Percentiles rank a stretch among this genome's conserved stretches.
Conservation (phyloP, 1,139 yeast genomes). For the Debaryomycetaceae sp. region DNA sequence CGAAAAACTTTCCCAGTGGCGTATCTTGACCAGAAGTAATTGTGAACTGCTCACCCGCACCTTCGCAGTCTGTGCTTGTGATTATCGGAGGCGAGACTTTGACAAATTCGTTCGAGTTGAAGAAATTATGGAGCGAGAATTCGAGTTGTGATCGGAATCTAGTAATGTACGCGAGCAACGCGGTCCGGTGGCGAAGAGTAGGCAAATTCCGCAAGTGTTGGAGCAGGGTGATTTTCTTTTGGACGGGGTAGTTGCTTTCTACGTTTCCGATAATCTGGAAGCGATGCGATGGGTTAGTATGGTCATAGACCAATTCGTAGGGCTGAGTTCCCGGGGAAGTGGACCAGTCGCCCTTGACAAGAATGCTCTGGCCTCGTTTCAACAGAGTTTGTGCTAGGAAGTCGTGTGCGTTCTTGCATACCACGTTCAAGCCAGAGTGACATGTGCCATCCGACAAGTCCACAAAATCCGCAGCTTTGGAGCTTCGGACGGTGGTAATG, state of each 20-base stretch:
- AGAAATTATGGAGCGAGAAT: constrained; percentile 40
- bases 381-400: constrained; percentile 38
- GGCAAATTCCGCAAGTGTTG: constrained; percentile 62
- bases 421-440: constrained; percentile 45
- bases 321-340: constrained; percentile 24
- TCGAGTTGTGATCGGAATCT: constrained; percentile 67
- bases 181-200: constrained; percentile 68
- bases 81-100: constrained; percentile 81
- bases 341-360: constrained; percentile 22
- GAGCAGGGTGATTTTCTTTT: constrained; percentile 61
- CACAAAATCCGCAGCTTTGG: constrained; percentile 70
- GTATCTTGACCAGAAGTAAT: constrained; percentile 13
- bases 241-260: constrained; percentile 62
- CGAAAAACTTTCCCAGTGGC: constrained; percentile 41
- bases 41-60: constrained; percentile 85
- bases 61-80: constrained; percentile 92
- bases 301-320: constrained; percentile 19
- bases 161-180: constrained; percentile 52
- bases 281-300: constrained; percentile 12
- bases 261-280: constrained; percentile 40
- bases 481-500: constrained; percentile 57
- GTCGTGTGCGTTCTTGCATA: constrained; percentile 22
- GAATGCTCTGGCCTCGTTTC: constrained; percentile 33
- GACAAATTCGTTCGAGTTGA: constrained; percentile 40
- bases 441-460: constrained; percentile 74